Percentiles rank a stretch among this genome's conserved stretches.
phyloP scores from a whole-genome alignment of 306 rosid genomes.

The Oxytropis ochrocephala region DNA sequence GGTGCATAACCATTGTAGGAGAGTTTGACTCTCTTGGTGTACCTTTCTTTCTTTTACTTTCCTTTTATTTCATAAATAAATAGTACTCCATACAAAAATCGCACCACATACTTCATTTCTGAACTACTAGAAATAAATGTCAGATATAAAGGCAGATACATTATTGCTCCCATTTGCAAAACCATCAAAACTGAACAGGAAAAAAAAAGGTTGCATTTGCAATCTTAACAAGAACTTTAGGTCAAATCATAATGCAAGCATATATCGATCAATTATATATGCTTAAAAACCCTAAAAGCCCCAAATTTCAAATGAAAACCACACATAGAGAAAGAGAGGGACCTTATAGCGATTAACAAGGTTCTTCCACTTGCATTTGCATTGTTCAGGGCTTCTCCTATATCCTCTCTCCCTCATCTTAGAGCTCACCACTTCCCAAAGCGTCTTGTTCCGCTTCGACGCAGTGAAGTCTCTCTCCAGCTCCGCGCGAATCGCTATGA shows the following conservation, averaged over 20 bases:
- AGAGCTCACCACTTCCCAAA: conserved; percentile 80
- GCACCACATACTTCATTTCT: neutral
- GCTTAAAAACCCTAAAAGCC: neutral
- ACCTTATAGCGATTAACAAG: conserved; percentile 94
- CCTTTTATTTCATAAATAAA: no score
- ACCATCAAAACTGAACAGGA: neutral
- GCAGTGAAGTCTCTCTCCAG: conserved; percentile 58
- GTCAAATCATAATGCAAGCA: neutral
- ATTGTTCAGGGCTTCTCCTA: conserved; percentile 76
- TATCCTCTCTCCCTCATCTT: conserved; percentile 63
- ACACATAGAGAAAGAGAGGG: neutral
- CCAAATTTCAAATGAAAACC: neutral
- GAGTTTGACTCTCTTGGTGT: no score
- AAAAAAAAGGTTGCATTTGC: neutral
- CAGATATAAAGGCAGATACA: neutral
- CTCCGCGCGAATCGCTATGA: conserved; percentile 72
- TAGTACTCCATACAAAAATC: neutral
- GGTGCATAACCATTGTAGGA: no score
- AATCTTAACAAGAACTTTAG: neutral
- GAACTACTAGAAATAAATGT: neutral
- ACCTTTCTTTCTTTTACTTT: no score
- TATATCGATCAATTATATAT: neutral
- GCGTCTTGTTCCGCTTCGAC: conserved; percentile 57
- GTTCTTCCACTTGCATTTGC: conserved; percentile 97
- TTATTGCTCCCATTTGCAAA: neutral